Conservation (phyloP, 1,284 basidiomycete species). For the Ceratobasidium sp. region DNA sequence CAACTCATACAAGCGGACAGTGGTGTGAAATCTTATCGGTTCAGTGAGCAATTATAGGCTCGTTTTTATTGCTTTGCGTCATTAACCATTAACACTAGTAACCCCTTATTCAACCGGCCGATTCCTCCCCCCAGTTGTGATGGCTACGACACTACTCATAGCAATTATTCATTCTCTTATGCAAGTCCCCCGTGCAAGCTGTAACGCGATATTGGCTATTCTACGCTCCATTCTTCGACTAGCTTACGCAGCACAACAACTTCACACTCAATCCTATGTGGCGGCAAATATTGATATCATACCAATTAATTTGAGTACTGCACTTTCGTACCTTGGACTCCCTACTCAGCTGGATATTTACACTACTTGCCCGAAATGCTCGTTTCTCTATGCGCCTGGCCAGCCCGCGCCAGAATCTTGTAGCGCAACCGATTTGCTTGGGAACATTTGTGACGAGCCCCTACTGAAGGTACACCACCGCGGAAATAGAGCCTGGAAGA, state of each 20-base stretch:
- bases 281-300: not conserved
- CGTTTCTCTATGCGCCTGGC: not conserved
- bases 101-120: not conserved
- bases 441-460: not conserved
- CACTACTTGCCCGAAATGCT: not conserved
- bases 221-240: not conserved
- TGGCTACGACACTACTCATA: not conserved
- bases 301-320: not conserved
- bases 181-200: not conserved
- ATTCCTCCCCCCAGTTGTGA: slow-evolving; percentile 33
- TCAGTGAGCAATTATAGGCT: no score
- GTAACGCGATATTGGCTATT: not conserved
- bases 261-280: not conserved
- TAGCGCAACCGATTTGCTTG: not conserved
- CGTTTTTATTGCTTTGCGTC: no score
- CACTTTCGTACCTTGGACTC: not conserved
- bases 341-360: not conserved
- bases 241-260: not conserved
- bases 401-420: not conserved
- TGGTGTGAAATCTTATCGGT: no score
- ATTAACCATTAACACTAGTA: not conserved
- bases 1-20: no score
- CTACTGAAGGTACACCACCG: not conserved
- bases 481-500: not conserved
- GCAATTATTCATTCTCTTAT: not conserved